Evolutionary conservation across 495 filamentous ascomycete species (phyloP), one percentile per base, ranked within the genome.

Genomic region (Hypoxylon perforatum): DNA sequence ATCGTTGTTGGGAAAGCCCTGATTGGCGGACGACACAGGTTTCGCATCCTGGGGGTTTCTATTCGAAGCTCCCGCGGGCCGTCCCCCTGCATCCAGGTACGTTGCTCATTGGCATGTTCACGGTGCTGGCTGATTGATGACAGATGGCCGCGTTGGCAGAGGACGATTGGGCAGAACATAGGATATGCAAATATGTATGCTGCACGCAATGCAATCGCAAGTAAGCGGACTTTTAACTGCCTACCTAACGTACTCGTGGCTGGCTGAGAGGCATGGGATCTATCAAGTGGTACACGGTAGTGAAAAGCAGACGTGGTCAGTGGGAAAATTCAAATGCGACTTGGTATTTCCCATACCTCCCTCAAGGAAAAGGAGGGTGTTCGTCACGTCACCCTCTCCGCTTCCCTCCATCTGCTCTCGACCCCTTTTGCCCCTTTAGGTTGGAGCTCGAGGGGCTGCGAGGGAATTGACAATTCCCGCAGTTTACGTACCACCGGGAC

Each of bases 31-130:
- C 8, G 38, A 25, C 12, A 36, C 57, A n/a, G 14, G 59, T 68
- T 55, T 59, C 47, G 59, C 48, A 68, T 63, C 41, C 35, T 46
- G 50, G 65, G 25, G 50, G 44, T 23, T 68, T 59, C 54, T 68
- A 61, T 64, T 69, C 60, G 60, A 63, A 63, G 60, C 65, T 63
- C 59, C 49, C 17, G 59, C 65, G 65, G 54, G 41, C 65, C 59
- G 65, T 55, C 42, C 65, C 65, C 46, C 65, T 58, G 53, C 36
- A 55, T 22, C 33, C 48, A 49, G 49, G 49, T 25, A 58, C 22
- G 25, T 51, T 45, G 41, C 44, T 63, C 47, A 67, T 67, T 67
- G 57, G 58, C 41, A 58, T 2, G 39, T 52, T 38, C 4, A 25
- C 21, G 33, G 18, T 23, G 47, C 59, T 55, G 59, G 55, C 19